Base-by-base conservation (phyloP, 1,139 yeast genomes). In the Diutina scorzettiae region DNA sequence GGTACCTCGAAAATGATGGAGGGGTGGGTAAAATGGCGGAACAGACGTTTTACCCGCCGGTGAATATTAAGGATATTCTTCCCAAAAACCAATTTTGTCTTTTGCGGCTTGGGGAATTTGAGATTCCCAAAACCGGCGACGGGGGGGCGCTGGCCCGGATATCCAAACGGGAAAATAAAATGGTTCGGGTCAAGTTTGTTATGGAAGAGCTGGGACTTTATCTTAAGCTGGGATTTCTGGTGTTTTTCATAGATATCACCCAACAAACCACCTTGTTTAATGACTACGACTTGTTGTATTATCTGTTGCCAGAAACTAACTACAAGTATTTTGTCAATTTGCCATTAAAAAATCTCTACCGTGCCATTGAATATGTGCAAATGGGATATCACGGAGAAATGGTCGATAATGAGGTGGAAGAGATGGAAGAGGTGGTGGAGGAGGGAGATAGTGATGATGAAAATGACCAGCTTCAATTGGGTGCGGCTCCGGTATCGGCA, bases 191-290 rank as follows among this genome's bases (percentile, higher is more conserved):
- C 3, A 64, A 64, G 34, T 53, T 81, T 16, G 57, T 64, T 1
- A 69, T 79, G 69, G 82, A 77, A 49, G 87, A 80, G 49, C 66
- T 71, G 4, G 84, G 82, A 0, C 57, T 71, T 21, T 67, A 69
- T 47, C 54, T 74, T 33, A 78, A 78, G 51, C 64, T 74, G 1
- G 80, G 81, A 1, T 69, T 79, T 45, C 55, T 76, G 25, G 69
- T 81, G 4, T 76, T 71, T 46, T 79, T 71, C 51, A 63, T 79
- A 41, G 84, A 78, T 48, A 63, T 79, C 16, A 57, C 69, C 14
- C 70, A 62, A 46, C 73, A 71, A 2, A 63, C 71, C 3, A 46
- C 63, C 41, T 53, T 69, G 25, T 66, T 65, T 52, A 68, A 69
- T 48, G 71, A 69, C 37, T 69, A 57, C 47, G 73, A 69, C 44